A percentile compares a stretch with the other conserved stretches of the same genome.
These are phyloP conservation scores for Podospora conica DNA, from an alignment of 495 filamentous ascomycete species.

Conservation along the genomic window DNA sequence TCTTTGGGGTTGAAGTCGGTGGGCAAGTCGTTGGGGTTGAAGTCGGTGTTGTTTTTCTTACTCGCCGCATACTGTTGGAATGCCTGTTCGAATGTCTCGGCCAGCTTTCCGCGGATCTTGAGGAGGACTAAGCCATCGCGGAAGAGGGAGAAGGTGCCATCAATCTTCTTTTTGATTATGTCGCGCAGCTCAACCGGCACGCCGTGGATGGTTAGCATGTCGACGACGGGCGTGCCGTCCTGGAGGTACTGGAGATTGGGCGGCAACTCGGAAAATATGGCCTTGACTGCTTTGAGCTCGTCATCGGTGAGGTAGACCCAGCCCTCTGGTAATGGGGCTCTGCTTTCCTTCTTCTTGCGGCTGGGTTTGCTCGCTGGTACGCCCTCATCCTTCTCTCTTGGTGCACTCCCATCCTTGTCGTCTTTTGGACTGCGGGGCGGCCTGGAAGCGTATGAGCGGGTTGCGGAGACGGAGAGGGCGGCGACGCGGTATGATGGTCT, in stretches of 20 bases:
- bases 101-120: neutral
- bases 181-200: neutral
- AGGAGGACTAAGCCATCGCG: neutral
- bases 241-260: neutral
- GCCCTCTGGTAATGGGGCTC: constrained; percentile 22
- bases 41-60: neutral
- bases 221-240: constrained; percentile 4
- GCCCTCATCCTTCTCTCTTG: neutral
- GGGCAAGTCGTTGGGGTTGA: too few relatives aligned
- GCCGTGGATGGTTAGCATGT: constrained; percentile 12
- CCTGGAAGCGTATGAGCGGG: constrained; percentile 4
- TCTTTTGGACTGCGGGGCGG: constrained; percentile 13
- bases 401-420: constrained; percentile 4
- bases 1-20: constrained; percentile 18
- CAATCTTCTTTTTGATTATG: neutral
- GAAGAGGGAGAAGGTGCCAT: neutral
- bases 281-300: constrained; percentile 17
- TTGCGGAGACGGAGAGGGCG: neutral
- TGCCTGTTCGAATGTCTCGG: neutral
- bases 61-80: neutral
- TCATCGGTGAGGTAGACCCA: constrained; percentile 33
- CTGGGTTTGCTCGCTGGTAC: neutral
- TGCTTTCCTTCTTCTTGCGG: neutral
- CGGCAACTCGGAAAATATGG: neutral
- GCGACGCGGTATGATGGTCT: constrained; percentile 8